These are phyloP conservation scores for Pythium sukuiense DNA, from an alignment of 352 stramenopile genomes.

Conservation along the genomic window DNA sequence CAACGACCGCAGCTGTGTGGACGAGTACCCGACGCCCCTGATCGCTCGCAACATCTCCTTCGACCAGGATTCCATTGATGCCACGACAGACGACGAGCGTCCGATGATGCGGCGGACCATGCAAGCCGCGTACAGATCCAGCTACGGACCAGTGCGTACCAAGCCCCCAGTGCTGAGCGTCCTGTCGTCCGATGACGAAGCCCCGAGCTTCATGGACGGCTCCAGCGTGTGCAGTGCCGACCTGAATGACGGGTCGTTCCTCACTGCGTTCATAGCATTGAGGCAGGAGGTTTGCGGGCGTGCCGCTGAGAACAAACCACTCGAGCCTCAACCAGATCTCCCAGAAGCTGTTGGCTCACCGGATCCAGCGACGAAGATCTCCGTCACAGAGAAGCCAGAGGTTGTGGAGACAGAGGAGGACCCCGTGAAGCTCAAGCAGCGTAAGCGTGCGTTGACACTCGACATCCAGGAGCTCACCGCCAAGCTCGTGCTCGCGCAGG, in stretches of 20 bases:
- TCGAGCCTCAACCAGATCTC: too few relatives aligned
- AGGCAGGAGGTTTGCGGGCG: slow-evolving; percentile 3
- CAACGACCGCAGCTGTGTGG: slow-evolving; percentile 14
- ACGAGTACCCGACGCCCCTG: slow-evolving; percentile 56
- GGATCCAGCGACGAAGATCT: background rate
- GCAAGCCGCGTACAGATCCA: background rate
- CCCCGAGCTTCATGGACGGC: slow-evolving; percentile 49
- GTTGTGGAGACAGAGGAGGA: background rate
- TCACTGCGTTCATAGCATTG: slow-evolving; percentile 41
- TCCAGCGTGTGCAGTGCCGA: slow-evolving; percentile 55
- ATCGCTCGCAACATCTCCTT: slow-evolving; percentile 66
- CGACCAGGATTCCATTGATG: slow-evolving; percentile 37
- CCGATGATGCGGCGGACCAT: slow-evolving; percentile 16
- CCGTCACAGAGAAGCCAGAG: background rate
- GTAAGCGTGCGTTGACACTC: slow-evolving; percentile 1
- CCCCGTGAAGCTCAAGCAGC: background rate
- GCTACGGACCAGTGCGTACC: background rate
- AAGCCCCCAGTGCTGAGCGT: background rate
- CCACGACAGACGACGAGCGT: slow-evolving; percentile 36
- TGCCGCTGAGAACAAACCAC: background rate
- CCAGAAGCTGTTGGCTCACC: too few relatives aligned
- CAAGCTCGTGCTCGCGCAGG: slow-evolving; percentile 5
- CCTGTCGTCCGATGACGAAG: slow-evolving; percentile 26
- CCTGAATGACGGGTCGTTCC: slow-evolving; percentile 56
- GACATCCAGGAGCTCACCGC: slow-evolving; percentile 20